Conservation (phyloP, 257 asterid species). For the Solanum sitiens region DNA sequence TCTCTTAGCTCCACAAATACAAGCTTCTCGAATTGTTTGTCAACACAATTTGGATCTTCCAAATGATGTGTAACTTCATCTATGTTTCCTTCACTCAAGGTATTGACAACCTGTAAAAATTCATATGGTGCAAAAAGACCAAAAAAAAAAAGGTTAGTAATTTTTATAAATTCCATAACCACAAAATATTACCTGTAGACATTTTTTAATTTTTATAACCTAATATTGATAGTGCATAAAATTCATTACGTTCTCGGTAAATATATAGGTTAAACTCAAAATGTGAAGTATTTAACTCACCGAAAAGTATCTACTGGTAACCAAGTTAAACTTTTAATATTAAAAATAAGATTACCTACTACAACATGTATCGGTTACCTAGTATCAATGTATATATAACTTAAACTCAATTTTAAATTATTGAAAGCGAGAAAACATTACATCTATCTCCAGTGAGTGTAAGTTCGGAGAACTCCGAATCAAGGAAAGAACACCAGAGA, state of each 20-base stretch:
- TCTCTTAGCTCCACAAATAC: background rate
- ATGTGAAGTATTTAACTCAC: background rate
- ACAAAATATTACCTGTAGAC: too few relatives aligned
- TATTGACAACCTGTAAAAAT: background rate
- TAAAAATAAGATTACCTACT: background rate
- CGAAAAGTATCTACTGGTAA: background rate
- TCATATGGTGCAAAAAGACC: background rate
- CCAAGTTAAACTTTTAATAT: background rate
- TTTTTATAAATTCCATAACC: too few relatives aligned
- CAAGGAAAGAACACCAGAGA: background rate
- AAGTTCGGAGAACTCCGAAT: background rate
- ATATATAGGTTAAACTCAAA: background rate
- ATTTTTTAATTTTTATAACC: background rate
- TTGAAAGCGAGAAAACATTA: background rate
- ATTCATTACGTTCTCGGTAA: background rate
- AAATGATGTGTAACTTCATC: background rate
- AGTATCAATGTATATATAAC: background rate
- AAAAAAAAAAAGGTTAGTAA: background rate
- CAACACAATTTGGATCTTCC: background rate
- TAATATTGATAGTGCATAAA: background rate
- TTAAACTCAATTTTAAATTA: too few relatives aligned
- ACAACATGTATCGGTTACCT: background rate
- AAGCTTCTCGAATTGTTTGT: background rate
- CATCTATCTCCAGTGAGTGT: background rate
- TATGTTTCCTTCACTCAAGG: background rate